Base-by-base conservation (phyloP, 1,284 basidiomycete species). In the Peniophora sp. region DNA sequence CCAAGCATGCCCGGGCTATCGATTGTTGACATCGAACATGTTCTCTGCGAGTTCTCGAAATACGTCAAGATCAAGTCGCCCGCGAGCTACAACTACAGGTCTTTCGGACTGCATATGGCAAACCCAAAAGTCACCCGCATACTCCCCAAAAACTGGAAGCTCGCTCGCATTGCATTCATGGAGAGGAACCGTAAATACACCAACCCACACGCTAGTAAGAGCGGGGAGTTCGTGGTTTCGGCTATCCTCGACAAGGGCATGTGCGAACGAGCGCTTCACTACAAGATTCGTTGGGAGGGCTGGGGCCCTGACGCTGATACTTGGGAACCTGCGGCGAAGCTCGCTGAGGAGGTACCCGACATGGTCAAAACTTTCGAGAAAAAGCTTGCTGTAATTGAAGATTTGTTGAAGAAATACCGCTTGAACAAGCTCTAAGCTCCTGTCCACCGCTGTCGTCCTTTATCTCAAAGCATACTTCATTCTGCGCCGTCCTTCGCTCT, bases 261-360 rank as follows among this genome's bases (percentile, higher is more conserved):
- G 47, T 27, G 41, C 34, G 20, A 54, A 24, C 45, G 58, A 42
- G 8, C 47, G 41, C 17, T 52, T 60, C 42, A 57, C 27, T 76
- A 72, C 51, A 58, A 71, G 22, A 68, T 78, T 3, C 67, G 75
- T 23, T 79, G 75, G 73, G 60, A 66, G 6, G 75, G 74, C 3
- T 78, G 71, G 51, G 67, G 65, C 0, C 72, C 71, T 1, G 62
- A 68, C 6, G 70, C 73, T 45, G 76, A 79, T 58, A 72, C 68
- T 1, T 75, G 73, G 74, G 64, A 74, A 53, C 51, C 54, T 17
- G 64, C 59, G 47, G 62, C 62, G 1, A 64, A 65, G n/a, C 55
- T 77, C 27, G 12, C 5, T 5, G 12, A 32, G 27, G 6, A 32
- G 27, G 5, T 12, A 12, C 27, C 27, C 27, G 27, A 32, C 6